A percentile compares a stretch with the other conserved stretches of the same genome.
Conservation (phyloP, 192 early-diverging fungal genomes). For the Linnemannia schmuckeri region DNA sequence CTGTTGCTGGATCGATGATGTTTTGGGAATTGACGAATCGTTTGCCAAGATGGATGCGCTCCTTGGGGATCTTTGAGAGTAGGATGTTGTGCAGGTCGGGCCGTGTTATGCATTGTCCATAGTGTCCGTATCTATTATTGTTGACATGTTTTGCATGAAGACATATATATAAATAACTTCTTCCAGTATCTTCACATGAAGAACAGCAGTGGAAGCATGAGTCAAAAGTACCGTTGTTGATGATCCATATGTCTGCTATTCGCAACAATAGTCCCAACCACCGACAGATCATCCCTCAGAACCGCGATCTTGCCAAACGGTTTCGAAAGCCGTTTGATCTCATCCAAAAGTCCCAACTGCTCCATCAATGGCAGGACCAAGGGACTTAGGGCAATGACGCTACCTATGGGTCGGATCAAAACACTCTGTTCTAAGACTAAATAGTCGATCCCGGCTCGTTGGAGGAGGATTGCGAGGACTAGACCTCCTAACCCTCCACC, state of each 20-base stretch:
- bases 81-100: slow-evolving; percentile 31
- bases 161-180: no score
- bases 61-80: slow-evolving; percentile 22
- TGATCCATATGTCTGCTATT: slow-evolving; percentile 16
- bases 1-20: background rate
- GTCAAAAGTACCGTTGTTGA: slow-evolving; percentile 12
- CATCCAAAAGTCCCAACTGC: slow-evolving; percentile 25
- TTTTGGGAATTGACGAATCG: slow-evolving; percentile 26
- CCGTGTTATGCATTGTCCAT: slow-evolving; percentile 25
- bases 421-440: slow-evolving; percentile 22
- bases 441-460: slow-evolving; percentile 33
- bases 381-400: slow-evolving; percentile 19
- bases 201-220: no score
- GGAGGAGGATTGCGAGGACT: slow-evolving; percentile 19
- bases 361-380: slow-evolving; percentile 29
- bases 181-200: no score
- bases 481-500: slow-evolving; percentile 29
- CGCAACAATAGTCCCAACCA: background rate
- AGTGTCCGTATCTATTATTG: slow-evolving; percentile 21
- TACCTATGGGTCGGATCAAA: slow-evolving; percentile 35
- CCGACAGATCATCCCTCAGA: slow-evolving; percentile 11
- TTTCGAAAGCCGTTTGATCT: slow-evolving; percentile 18
- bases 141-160: no score
- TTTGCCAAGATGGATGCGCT: slow-evolving; percentile 28
- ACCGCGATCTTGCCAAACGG: slow-evolving; percentile 26